phyloP scores from a whole-genome alignment of 176 grass and related monocot species.

The Dendrocalamus sinicus region DNA sequence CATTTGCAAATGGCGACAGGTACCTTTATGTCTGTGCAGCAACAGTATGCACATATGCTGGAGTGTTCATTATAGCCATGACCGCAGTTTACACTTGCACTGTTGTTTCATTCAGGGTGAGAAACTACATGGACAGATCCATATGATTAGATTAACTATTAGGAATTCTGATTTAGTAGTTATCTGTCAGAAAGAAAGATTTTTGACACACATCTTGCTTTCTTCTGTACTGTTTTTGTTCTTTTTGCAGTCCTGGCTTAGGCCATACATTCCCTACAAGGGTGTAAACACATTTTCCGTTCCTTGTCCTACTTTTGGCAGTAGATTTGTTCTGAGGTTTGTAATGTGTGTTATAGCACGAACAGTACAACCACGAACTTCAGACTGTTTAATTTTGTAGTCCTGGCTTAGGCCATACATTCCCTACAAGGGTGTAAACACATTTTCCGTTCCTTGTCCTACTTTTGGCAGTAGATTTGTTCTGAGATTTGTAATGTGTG shows the following conservation, averaged over 20 bases:
- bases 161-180: neutral
- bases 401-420: conserved; percentile 9
- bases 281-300: neutral
- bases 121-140: conserved; percentile 25
- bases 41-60: conserved; percentile 74
- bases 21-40: conserved; percentile 93
- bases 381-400: neutral
- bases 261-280: neutral
- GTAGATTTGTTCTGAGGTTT: conserved; percentile 10
- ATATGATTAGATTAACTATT: neutral
- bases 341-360: neutral
- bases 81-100: conserved; percentile 52
- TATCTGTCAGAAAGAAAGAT: neutral
- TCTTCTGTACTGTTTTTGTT: neutral
- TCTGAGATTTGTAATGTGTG: neutral
- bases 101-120: conserved; percentile 50
- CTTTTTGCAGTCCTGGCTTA: neutral
- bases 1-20: conserved; percentile 43
- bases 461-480: neutral
- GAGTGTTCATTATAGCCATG: conserved; percentile 59
- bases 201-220: neutral
- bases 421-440: neutral
- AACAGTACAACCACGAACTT: neutral
- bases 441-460: neutral
- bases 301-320: neutral